These are phyloP conservation scores for Starmerella geochares DNA, from an alignment of 805 yeast species.

Conservation along the genomic window DNA sequence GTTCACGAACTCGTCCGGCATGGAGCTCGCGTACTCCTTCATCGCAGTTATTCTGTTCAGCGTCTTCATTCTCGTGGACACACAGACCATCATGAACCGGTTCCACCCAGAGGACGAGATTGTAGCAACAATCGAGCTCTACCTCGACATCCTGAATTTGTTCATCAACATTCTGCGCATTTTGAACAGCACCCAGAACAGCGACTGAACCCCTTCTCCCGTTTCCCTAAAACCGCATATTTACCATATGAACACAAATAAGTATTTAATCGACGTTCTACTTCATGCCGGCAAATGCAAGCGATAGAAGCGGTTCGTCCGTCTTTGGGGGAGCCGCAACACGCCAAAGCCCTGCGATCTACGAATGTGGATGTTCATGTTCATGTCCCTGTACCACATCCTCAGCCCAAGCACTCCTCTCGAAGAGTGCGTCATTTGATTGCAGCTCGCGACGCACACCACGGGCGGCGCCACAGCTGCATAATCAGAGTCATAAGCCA, in stretches of 20 bases:
- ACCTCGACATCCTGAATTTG: slow-evolving; percentile 73
- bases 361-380: too few relatives aligned
- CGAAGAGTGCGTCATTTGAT: too few relatives aligned
- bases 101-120: slow-evolving; percentile 76
- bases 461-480: not conserved
- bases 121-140: slow-evolving; percentile 65
- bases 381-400: too few relatives aligned
- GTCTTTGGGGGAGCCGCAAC: too few relatives aligned
- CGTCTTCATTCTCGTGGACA: slow-evolving; percentile 65
- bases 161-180: slow-evolving; percentile 67
- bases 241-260: too few relatives aligned
- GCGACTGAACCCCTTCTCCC: not conserved
- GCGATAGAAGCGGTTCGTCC: too few relatives aligned
- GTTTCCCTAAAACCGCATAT: not conserved
- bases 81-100: slow-evolving; percentile 66
- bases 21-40: slow-evolving; percentile 58
- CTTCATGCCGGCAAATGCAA: too few relatives aligned
- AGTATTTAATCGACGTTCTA: too few relatives aligned
- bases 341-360: too few relatives aligned
- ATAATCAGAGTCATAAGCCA: not conserved
- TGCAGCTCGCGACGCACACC: too few relatives aligned
- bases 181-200: slow-evolving; percentile 30
- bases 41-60: slow-evolving; percentile 67
- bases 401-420: too few relatives aligned
- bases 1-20: slow-evolving; percentile 51